Evolutionary conservation across 2,329 filamentous ascomycete species (phyloP), one percentile per base, ranked within the genome.

Genomic region (Nemania serpens): DNA sequence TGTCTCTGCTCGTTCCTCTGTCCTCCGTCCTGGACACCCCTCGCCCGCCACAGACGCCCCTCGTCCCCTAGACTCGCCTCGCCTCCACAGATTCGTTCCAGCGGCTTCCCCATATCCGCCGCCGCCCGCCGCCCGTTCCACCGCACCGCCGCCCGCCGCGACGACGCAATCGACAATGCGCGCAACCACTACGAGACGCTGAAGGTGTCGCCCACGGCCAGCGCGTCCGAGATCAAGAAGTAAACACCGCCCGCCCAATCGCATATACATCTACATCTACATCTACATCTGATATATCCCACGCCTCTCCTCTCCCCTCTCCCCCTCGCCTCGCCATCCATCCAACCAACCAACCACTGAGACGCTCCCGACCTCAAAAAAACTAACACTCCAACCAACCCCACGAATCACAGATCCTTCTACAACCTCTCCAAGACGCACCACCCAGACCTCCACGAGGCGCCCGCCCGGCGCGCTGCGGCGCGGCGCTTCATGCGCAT

Each of bases 381-480:
- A 39, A n/a, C 11, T 12, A 13, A 39, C 11, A 39, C n/a, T 20
- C 25, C 29, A 36, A 17, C 25, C 25, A 29, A 53, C 51, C 39
- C 25, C 7, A 11, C 39, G 18, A 9, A 3, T 36, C 18, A 7
- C 51, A 88, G 85, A 70, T 86, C 86, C 68, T 99, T 97, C 84
- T 98, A 97, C 82, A 78, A 84, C 63, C 90, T 98, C 74, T 97
- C 93, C 72, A 96, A 97, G 78, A 79, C 84, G 55, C 89, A 97
- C 82, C 95, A 99, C 77, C 95, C 95, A 1, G 95, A 99, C 82
- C 87, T 88, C 74, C 96, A 98, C 81, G 91, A 84, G 3, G 34
- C 46, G 0, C 25, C 61, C 0, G 42, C 7, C 9, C 58, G 64
- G 1, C 62, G 89, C 91, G 4, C 74, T 60, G 90, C 93, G 64